Evolutionary conservation across 176 grass and related monocot species (phyloP).

Genomic region (Raddia distichophylla): DNA sequence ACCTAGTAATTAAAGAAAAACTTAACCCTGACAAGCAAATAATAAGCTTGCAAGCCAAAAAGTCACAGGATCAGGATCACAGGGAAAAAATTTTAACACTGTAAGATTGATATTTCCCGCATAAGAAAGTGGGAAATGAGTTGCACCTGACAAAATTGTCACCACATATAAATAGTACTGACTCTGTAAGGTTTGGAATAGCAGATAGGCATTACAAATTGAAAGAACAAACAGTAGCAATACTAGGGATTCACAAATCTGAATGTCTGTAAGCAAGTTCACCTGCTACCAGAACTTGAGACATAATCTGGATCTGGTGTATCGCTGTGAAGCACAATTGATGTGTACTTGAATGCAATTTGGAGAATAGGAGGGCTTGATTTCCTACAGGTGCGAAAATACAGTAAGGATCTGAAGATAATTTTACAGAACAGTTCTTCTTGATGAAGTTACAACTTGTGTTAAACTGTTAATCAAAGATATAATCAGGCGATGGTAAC

Average conservation of each 20-base stretch:
- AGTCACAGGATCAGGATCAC: background rate
- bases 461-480: background rate
- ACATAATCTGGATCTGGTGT: slow-evolving; percentile 43
- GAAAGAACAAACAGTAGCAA: background rate
- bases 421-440: slow-evolving; percentile 16
- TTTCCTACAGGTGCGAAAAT: slow-evolving; percentile 43
- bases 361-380: slow-evolving; percentile 77
- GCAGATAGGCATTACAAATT: background rate
- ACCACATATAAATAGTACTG: background rate
- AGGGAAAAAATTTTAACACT: slow-evolving; percentile 2
- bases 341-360: slow-evolving; percentile 90
- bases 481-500: slow-evolving; percentile 1
- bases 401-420: slow-evolving; percentile 16
- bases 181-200: background rate
- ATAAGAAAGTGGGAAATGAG: background rate
- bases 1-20: slow-evolving; percentile 19
- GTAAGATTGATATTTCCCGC: slow-evolving; percentile 19
- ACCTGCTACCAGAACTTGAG: slow-evolving; percentile 47
- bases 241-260: slow-evolving; percentile 21
- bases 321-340: slow-evolving; percentile 62
- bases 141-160: slow-evolving; percentile 11
- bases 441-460: background rate
- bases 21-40: background rate
- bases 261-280: slow-evolving; percentile 17
- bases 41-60: slow-evolving; percentile 12